These are phyloP conservation scores for Elsinoe fawcettii DNA, from an alignment of 2,329 filamentous ascomycete species.

Conservation along the genomic window DNA sequence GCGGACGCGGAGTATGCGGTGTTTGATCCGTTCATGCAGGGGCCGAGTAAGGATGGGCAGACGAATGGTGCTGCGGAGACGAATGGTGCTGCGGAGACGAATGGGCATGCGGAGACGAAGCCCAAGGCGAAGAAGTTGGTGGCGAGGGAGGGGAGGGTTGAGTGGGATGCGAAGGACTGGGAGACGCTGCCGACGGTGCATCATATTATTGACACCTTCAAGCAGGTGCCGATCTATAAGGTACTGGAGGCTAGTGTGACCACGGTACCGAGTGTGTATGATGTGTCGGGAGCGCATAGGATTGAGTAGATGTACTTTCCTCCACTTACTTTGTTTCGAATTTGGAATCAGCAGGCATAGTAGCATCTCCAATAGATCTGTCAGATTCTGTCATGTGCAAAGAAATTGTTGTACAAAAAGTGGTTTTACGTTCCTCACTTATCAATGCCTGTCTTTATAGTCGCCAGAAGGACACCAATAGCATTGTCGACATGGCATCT, in stretches of 20 bases:
- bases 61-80: conserved; percentile 22
- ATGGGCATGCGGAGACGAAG: not conserved
- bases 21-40: conserved; percentile 31
- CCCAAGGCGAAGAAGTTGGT: conserved; percentile 27
- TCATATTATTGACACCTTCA: conserved; percentile 46
- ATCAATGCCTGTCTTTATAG: too few relatives aligned
- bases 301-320: conserved; percentile 19
- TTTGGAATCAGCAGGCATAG: not conserved
- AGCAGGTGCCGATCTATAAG: conserved; percentile 51
- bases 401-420: too few relatives aligned
- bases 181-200: conserved; percentile 53
- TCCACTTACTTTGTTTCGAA: not conserved
- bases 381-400: too few relatives aligned
- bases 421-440: too few relatives aligned
- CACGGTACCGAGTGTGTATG: conserved; percentile 47
- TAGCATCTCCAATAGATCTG: too few relatives aligned
- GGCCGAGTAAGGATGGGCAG: conserved; percentile 23
- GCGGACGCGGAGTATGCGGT: conserved; percentile 50
- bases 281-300: conserved; percentile 34
- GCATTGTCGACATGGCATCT: too few relatives aligned
- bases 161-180: conserved; percentile 46
- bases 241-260: conserved; percentile 50
- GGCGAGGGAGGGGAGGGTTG: conserved; percentile 38
- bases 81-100: not conserved
- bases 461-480: too few relatives aligned